Conservation (phyloP, 2,329 filamentous ascomycete species). For the Kalmusia sp. region DNA sequence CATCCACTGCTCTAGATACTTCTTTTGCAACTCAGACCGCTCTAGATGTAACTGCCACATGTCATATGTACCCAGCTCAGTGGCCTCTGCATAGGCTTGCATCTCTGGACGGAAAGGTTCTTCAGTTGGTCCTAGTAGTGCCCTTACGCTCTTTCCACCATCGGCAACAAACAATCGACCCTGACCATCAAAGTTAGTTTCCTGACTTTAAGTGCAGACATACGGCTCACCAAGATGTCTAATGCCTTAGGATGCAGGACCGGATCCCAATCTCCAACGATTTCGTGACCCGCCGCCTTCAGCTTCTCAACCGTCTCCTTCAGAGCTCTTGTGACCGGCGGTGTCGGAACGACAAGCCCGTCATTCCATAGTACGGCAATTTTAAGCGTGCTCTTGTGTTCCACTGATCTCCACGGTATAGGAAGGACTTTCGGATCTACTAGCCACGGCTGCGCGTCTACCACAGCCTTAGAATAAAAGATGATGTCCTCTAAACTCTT, state of each 20-base stretch:
- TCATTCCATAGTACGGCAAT: conserved; percentile 65
- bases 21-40: conserved; percentile 51
- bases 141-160: conserved; percentile 56
- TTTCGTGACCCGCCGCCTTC: conserved; percentile 58
- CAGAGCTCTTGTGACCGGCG: conserved; percentile 63
- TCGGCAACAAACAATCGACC: conserved; percentile 57
- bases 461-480: conserved; percentile 51
- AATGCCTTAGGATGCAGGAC: conserved; percentile 61
- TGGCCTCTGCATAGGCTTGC: conserved; percentile 51
- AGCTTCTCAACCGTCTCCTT: conserved; percentile 62
- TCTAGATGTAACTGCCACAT: conserved; percentile 59
- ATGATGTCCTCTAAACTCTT: conserved; percentile 60
- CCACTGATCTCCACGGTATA: conserved; percentile 59
- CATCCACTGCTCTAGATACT: conserved; percentile 56
- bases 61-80: conserved; percentile 52
- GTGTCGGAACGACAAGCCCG: conserved; percentile 58
- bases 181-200: conserved; percentile 20
- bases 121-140: conserved; percentile 48
- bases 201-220: neutral
- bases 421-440: conserved; percentile 61
- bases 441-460: conserved; percentile 58
- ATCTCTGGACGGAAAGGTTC: conserved; percentile 60
- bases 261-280: conserved; percentile 62
- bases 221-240: conserved; percentile 53
- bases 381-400: conserved; percentile 58